These are phyloP conservation scores for Rhizomucor pusillus DNA, from an alignment of 371 early-diverging fungal species.

Conservation along the genomic window DNA sequence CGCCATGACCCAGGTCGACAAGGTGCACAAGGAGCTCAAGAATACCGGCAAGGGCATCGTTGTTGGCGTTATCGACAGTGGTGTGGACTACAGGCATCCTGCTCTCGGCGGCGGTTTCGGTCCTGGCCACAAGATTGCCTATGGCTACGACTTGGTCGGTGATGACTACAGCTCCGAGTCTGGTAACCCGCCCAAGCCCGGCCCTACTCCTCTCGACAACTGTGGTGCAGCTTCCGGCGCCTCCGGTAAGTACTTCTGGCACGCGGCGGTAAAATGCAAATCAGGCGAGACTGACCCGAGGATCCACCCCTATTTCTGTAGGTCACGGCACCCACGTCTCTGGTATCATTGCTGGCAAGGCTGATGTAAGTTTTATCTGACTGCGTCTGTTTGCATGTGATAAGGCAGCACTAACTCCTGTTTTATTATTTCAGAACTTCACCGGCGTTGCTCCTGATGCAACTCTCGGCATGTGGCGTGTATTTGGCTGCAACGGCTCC, in stretches of 20 bases:
- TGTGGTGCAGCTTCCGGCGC: conserved; percentile 38
- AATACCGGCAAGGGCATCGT: conserved; percentile 66
- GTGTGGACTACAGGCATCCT: conserved; percentile 67
- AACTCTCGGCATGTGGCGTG: conserved; percentile 53
- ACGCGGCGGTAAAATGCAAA: too few species aligned
- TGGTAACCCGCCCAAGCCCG: conserved; percentile 18
- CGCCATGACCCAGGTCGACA: conserved; percentile 40
- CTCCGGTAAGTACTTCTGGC: conserved; percentile 22
- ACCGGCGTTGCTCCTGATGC: conserved; percentile 64
- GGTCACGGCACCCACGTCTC: conserved; percentile 69
- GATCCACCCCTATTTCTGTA: too few species aligned
- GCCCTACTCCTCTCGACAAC: conserved; percentile 37
- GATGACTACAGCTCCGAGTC: conserved; percentile 40
- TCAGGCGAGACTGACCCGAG: too few species aligned
- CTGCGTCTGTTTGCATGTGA: too few species aligned
- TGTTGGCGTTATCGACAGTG: conserved; percentile 71
- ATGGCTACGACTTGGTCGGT: conserved; percentile 64
- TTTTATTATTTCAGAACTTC: conserved; percentile 27
- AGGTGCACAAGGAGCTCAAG: conserved; percentile 38
- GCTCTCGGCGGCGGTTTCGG: conserved; percentile 75
- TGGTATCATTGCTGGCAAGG: conserved; percentile 63
- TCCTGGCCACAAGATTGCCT: conserved; percentile 48
- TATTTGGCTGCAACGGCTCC: conserved; percentile 61
- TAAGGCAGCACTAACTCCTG: not conserved
- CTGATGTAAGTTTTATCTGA: conserved; percentile 29